phyloP scores from a whole-genome alignment of 805 yeast species.

The Wilhelminamyces savonicus region DNA sequence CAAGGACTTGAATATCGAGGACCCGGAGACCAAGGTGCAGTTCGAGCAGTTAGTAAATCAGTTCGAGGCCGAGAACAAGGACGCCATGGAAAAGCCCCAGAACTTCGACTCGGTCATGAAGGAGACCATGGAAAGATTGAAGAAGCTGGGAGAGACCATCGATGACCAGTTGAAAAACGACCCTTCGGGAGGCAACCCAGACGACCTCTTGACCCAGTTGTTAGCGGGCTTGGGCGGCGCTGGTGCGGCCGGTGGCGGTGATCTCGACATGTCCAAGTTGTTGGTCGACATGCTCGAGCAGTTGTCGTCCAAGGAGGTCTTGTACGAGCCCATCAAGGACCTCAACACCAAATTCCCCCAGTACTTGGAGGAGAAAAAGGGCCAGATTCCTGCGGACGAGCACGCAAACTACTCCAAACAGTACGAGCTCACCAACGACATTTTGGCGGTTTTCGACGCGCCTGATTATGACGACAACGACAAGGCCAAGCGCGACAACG shows the following conservation, averaged over 20 bases:
- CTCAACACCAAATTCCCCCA: constrained; percentile 64
- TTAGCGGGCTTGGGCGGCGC: constrained; percentile 40
- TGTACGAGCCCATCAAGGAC: constrained; percentile 85
- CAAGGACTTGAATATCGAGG: constrained; percentile 42
- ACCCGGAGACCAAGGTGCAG: constrained; percentile 47
- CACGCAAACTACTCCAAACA: constrained; percentile 54
- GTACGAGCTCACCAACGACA: constrained; percentile 50
- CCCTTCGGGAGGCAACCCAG: constrained; percentile 29
- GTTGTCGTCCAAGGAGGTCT: constrained; percentile 74
- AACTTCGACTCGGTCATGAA: constrained; percentile 71
- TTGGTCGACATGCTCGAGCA: constrained; percentile 73
- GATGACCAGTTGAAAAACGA: constrained; percentile 53
- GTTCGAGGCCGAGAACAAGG: constrained; percentile 28
- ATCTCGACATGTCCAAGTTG: constrained; percentile 57
- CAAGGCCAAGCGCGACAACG: constrained; percentile 38
- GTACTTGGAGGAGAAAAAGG: constrained; percentile 56
- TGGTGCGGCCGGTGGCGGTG: constrained; percentile 29
- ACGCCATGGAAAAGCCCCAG: constrained; percentile 28
- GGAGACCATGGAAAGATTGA: constrained; percentile 72
- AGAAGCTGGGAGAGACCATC: constrained; percentile 66
- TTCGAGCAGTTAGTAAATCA: constrained; percentile 44
- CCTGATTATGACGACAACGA: constrained; percentile 52
- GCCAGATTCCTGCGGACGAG: constrained; percentile 39
- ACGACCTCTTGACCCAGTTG: constrained; percentile 60
- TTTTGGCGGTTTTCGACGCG: constrained; percentile 62